A percentile compares a stretch with the other conserved stretches of the same genome.
Conservation (phyloP, 352 stramenopile species). For the Phytophthora cactorum region DNA sequence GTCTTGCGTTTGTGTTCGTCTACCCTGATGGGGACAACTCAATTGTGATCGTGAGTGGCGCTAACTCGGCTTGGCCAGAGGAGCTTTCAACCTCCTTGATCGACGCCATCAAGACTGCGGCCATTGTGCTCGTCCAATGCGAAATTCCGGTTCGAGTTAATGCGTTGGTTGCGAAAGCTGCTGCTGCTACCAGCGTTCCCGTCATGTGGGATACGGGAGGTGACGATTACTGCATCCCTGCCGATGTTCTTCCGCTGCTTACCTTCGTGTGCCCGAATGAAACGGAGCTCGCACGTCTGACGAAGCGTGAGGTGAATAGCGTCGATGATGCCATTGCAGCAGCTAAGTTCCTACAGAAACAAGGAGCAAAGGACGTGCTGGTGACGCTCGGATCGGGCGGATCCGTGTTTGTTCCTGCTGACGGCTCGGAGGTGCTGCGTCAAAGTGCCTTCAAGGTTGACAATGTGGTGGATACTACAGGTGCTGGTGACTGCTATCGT, state of each 20-base stretch:
- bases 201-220: neutral
- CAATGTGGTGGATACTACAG: constrained; percentile 73
- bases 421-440: constrained; percentile 30
- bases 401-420: constrained; percentile 59
- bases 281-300: constrained; percentile 61
- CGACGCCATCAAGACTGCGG: constrained; percentile 44
- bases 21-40: constrained; percentile 78
- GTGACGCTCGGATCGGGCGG: constrained; percentile 66
- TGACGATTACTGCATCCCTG: neutral
- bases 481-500: constrained; percentile 74
- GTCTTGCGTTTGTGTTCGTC: constrained; percentile 76
- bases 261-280: constrained; percentile 72
- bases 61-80: constrained; percentile 63
- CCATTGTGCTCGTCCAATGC: constrained; percentile 66
- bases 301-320: constrained; percentile 35
- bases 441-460: constrained; percentile 54
- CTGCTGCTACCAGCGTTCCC: constrained; percentile 12
- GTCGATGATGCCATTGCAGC: constrained; percentile 50
- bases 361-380: constrained; percentile 52
- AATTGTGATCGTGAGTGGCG: constrained; percentile 77
- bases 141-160: constrained; percentile 67
- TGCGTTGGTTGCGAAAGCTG: constrained; percentile 44
- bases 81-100: constrained; percentile 38
- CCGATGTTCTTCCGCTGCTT: constrained; percentile 51
- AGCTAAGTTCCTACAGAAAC: constrained; percentile 45